Evolutionary conservation across 192 early-diverging fungal genomes (phyloP).

Genomic region (Coemansia sp.): DNA sequence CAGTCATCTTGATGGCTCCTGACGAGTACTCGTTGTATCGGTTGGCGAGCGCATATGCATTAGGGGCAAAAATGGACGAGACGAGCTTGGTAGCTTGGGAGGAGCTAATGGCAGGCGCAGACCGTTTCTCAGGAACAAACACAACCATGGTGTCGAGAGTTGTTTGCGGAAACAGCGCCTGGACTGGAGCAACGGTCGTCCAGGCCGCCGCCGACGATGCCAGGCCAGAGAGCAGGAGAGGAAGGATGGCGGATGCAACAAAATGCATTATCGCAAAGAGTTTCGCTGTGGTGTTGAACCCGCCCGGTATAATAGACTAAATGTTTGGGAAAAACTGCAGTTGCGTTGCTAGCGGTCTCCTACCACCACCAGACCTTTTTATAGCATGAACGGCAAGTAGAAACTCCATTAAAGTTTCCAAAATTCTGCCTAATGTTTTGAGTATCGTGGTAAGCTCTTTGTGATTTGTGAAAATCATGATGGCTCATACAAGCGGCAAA

Average conservation of each 20-base stretch:
- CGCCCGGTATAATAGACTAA: too few species aligned
- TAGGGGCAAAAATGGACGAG: neutral
- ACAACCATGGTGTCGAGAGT: neutral
- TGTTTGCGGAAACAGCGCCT: neutral
- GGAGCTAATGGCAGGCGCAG: neutral
- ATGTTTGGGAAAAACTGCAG: too few species aligned
- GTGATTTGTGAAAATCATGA: too few species aligned
- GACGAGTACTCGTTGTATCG: conserved; percentile 6
- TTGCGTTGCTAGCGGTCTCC: too few species aligned
- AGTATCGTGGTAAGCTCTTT: too few species aligned
- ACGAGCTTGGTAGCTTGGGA: conserved; percentile 3
- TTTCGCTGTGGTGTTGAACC: too few species aligned
- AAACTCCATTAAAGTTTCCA: too few species aligned
- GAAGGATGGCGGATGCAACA: neutral
- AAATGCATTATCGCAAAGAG: neutral
- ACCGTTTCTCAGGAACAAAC: conserved; percentile 1
- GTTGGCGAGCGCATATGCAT: neutral
- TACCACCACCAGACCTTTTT: too few species aligned
- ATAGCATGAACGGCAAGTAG: too few species aligned
- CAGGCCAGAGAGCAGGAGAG: neutral
- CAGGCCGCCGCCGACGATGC: neutral
- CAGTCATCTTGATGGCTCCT: conserved; percentile 8
- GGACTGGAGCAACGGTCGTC: neutral
- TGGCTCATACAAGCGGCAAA: too few species aligned
- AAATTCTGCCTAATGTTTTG: too few species aligned